A percentile compares a stretch with the other conserved stretches of the same genome.
phyloP scores from a whole-genome alignment of 495 filamentous ascomycete species.

The Penicillium silybi region DNA sequence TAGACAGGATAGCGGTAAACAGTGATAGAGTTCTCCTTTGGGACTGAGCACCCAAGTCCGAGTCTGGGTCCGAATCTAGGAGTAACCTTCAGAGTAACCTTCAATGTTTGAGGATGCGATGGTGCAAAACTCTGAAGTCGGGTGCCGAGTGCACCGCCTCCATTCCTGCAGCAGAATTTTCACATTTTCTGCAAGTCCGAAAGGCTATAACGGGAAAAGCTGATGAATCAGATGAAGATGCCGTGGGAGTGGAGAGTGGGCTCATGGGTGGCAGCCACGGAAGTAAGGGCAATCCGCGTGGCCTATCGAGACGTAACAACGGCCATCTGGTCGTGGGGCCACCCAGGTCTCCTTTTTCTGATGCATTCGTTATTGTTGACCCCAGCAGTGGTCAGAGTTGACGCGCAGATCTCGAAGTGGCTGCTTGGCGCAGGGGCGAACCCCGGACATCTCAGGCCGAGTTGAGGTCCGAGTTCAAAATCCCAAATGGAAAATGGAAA shows the following conservation, averaged over 20 bases:
- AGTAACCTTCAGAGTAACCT: not conserved
- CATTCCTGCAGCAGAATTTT: not conserved
- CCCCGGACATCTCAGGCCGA: not conserved
- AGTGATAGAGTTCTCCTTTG: too few relatives aligned
- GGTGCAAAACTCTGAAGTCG: not conserved
- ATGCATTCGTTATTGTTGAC: not conserved
- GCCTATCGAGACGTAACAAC: conserved; percentile 3
- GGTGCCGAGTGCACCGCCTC: not conserved
- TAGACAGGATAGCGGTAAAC: not conserved
- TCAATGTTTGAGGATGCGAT: not conserved
- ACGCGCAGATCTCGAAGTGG: not conserved
- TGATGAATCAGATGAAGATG: conserved; percentile 19
- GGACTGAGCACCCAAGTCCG: too few relatives aligned
- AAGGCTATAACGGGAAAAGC: not conserved
- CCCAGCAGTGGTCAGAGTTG: not conserved
- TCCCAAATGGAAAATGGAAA: not conserved
- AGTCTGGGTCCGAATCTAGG: not conserved
- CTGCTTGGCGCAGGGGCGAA: conserved; percentile 10
- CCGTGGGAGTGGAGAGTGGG: not conserved
- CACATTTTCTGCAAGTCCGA: not conserved
- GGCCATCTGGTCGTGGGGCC: not conserved
- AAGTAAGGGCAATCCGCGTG: conserved; percentile 13
- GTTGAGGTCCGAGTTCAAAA: not conserved
- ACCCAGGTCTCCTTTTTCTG: not conserved
- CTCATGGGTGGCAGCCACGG: not conserved